Percentiles rank a stretch among this genome's conserved stretches.
Conservation (phyloP, 768 basidiomycete genomes). For the Suillus americanus region DNA sequence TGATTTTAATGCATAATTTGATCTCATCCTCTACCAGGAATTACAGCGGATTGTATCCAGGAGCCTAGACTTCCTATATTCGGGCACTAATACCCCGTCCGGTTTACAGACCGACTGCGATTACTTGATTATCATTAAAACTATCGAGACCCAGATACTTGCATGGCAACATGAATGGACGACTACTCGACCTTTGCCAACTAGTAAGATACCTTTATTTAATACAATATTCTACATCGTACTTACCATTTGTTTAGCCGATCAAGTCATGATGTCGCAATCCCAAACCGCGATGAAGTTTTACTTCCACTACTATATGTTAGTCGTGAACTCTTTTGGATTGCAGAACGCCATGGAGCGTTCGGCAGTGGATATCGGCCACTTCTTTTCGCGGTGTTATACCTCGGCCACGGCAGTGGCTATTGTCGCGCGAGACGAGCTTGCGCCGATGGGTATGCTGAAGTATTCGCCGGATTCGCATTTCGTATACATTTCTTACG, state of each 20-base stretch:
- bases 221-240: neutral
- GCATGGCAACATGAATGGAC: constrained; percentile 59
- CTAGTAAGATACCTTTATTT: constrained; percentile 17
- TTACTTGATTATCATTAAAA: constrained; percentile 80
- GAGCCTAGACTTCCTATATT: constrained; percentile 88
- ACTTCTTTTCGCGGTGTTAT: constrained; percentile 83
- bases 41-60: constrained; percentile 88
- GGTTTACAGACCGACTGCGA: constrained; percentile 85
- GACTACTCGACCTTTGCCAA: constrained; percentile 14
- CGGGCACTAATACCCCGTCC: constrained; percentile 72
- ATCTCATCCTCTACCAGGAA: constrained; percentile 46
- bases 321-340: constrained; percentile 95
- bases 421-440: constrained; percentile 70
- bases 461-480: constrained; percentile 88
- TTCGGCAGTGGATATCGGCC: constrained; percentile 66
- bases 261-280: constrained; percentile 29
- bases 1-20: constrained; percentile 3
- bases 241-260: constrained; percentile 17
- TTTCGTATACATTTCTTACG: constrained; percentile 91
- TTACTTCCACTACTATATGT: constrained; percentile 81
- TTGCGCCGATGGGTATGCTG: constrained; percentile 75
- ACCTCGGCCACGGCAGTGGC: constrained; percentile 70
- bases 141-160: constrained; percentile 76
- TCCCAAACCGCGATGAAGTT: constrained; percentile 48
- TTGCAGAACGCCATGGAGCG: constrained; percentile 93